phyloP scores from a whole-genome alignment of 2,329 filamentous ascomycete species.

The Pseudogymnoascus sp. region DNA sequence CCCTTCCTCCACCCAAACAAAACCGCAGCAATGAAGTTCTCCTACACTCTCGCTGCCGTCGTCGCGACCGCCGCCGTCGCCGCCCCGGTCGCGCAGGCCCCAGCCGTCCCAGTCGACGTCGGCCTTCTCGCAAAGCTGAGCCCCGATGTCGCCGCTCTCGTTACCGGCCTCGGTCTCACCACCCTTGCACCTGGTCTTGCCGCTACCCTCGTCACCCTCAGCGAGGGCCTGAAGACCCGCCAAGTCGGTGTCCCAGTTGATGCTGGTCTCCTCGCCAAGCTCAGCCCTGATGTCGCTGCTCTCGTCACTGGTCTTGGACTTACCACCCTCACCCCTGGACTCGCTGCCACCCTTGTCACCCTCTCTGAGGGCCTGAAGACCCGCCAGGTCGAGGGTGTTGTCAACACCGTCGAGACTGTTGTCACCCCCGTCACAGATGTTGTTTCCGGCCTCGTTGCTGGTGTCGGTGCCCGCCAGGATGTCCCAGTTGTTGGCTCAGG shows the following conservation, averaged over 20 bases:
- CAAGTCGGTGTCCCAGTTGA: not conserved
- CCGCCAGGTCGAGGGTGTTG: not conserved
- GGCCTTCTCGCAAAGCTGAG: not conserved
- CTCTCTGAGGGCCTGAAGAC: not conserved
- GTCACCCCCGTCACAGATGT: not conserved
- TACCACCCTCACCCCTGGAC: not conserved
- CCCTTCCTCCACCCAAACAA: not conserved
- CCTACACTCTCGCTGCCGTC: slow-evolving; percentile 4
- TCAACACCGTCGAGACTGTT: not conserved
- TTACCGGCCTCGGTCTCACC: not conserved
- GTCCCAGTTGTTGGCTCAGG: not conserved
- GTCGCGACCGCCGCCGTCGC: slow-evolving; percentile 3
- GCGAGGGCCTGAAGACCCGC: not conserved
- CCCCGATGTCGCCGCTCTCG: not conserved
- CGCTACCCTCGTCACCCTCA: not conserved
- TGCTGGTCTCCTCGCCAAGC: not conserved
- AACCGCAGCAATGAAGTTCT: slow-evolving; percentile 2
- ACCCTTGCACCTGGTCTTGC: not conserved
- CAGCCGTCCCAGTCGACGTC: not conserved
- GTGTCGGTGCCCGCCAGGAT: not conserved
- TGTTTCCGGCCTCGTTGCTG: not conserved
- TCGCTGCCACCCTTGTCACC: not conserved
- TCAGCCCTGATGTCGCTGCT: not conserved
- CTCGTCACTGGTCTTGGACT: not conserved
- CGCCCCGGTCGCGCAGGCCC: not conserved